A percentile compares a stretch with the other conserved stretches of the same genome.
Conservation (phyloP, 257 asterid genomes). For the Fraxinus anomala region DNA sequence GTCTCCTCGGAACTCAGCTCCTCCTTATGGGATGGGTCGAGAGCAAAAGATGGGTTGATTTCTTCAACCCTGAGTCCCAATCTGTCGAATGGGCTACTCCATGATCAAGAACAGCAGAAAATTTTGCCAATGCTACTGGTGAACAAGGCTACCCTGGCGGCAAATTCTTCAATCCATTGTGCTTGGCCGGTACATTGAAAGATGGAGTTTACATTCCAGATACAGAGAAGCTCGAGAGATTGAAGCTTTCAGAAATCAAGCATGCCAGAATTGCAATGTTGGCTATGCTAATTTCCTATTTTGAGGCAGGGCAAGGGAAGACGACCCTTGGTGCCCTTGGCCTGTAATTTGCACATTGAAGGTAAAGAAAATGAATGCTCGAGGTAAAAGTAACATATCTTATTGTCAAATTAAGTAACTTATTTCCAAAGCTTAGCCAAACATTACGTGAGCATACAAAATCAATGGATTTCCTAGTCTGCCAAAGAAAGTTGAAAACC, state of each 20-base stretch:
- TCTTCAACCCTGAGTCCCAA: conserved; percentile 87
- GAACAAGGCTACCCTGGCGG: conserved; percentile 97
- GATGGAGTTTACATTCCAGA: conserved; percentile 76
- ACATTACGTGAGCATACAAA: not conserved
- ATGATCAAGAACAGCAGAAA: conserved; percentile 84
- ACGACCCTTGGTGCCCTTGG: conserved; percentile 98
- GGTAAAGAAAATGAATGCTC: not conserved
- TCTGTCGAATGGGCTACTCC: conserved; percentile 97
- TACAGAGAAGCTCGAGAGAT: conserved; percentile 78
- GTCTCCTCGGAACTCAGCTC: conserved; percentile 88
- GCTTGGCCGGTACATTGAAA: conserved; percentile 62
- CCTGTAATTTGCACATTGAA: conserved; percentile 34
- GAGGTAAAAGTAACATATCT: not conserved
- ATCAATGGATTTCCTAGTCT: not conserved
- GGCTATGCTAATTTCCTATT: conserved; percentile 90
- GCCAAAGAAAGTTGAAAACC: no score
- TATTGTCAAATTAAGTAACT: not conserved
- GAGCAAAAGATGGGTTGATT: conserved; percentile 98
- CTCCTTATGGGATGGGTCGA: conserved; percentile 98
- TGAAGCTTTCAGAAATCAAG: conserved; percentile 93
- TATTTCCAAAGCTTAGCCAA: not conserved
- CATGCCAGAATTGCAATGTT: conserved; percentile 93
- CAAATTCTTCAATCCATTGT: conserved; percentile 81
- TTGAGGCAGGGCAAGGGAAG: conserved; percentile 97
- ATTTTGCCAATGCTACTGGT: conserved; percentile 81